Evolutionary conservation across 2,329 filamentous ascomycete species (phyloP), one percentile per base, ranked within the genome.

Genomic region (Blastomyces emzantsi): DNA sequence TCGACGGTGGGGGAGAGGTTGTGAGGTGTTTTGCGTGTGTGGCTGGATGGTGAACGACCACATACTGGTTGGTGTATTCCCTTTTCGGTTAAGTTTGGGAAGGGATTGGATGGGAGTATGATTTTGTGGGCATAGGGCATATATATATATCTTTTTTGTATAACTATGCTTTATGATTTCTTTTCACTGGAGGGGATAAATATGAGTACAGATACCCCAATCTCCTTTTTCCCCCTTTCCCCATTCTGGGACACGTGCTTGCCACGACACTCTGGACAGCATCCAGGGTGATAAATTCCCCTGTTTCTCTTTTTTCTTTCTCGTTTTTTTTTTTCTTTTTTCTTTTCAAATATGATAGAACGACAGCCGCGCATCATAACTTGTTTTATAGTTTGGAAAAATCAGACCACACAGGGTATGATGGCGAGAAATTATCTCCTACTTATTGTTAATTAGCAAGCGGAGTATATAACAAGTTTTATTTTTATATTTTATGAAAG

Each of bases 21-120:
- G 73, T 76, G 25, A 69, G 72, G 63, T 78, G 76, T 62, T 67
- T 77, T 55, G 72, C 74, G 57, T 77, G 76, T 64, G 71, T 75
- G 7, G 52, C 51, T 17, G 61, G 33, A 22, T 62, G 47, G 61
- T 68, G 68, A 36, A 36, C 33, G 33, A 45, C 67, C 60, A 43
- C 41, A 69, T 36, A 47, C 51, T 25, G 17, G 41, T 41, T 22
- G 17, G 9, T 39, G 11, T 2, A 11, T 30, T n/a, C 28, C 15
- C 17, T 11, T 11, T 39, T 36, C 7, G 7, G 25, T 25, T 28
- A 15, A 15, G 15, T 15, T 33, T 8, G 28, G 28, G 2, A n/a
- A 36, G 28, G 17, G 52, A 6, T 55, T 28, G 8, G 28, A 33
- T n/a, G 19, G 15, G 28, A 19, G 15, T 5, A 36, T 41, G 36